Percentiles rank a stretch among this genome's conserved stretches.
These are phyloP conservation scores for Pinus taeda DNA, from an alignment of 75 land plant genomes.

Conservation along the genomic window DNA sequence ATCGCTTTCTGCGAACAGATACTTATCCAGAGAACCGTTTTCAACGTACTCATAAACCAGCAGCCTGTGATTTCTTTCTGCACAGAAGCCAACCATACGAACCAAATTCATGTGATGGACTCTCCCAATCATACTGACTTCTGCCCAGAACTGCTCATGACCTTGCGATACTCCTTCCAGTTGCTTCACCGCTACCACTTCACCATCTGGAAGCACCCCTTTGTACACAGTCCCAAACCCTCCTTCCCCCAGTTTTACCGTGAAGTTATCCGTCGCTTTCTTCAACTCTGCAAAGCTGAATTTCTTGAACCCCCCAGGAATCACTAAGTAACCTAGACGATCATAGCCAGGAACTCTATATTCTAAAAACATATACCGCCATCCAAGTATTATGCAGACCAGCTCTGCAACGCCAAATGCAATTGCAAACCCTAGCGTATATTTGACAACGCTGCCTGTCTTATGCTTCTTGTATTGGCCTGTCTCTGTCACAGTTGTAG, in stretches of 20 bases:
- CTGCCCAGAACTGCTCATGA: too few species aligned
- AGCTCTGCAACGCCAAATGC: too few species aligned
- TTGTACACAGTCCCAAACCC: conserved; percentile 15
- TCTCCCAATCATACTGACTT: too few species aligned
- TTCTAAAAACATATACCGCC: conserved; percentile 22
- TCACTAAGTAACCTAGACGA: neutral
- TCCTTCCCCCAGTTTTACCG: conserved; percentile 12
- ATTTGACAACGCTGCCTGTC: conserved; percentile 15
- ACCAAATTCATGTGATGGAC: too few species aligned
- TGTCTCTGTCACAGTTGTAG: conserved; percentile 16
- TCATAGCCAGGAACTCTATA: neutral
- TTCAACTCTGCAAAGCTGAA: neutral
- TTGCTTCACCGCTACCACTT: too few species aligned
- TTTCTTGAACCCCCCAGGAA: neutral
- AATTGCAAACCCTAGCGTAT: neutral
- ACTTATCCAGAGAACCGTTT: conserved; percentile 1
- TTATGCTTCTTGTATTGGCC: too few species aligned
- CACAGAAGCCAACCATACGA: too few species aligned
- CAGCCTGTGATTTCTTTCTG: neutral
- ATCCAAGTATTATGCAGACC: neutral
- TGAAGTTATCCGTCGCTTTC: conserved; percentile 16
- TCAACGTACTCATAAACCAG: neutral
- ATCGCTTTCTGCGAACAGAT: neutral
- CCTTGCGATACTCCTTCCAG: too few species aligned
- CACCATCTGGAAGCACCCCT: neutral